Percentiles rank a stretch among this genome's conserved stretches.
Conservation (phyloP, 352 stramenopile species). For the Pythium angustatum region DNA sequence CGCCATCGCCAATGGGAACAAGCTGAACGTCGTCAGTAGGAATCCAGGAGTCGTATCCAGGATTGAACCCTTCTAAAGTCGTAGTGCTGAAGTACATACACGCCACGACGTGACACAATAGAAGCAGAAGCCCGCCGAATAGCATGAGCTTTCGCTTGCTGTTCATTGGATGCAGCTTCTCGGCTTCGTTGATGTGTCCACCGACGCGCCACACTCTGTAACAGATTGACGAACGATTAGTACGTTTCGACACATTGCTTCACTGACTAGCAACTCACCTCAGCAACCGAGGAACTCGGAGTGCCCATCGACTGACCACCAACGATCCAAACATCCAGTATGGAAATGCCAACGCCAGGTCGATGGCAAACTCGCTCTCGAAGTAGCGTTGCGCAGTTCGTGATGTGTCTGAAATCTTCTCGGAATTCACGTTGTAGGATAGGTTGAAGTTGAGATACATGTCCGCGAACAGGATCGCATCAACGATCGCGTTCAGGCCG, state of each 20-base stretch:
- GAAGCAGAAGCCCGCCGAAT: background rate
- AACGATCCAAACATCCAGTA: slow-evolving; percentile 35
- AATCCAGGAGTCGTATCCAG: background rate
- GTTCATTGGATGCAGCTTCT: slow-evolving; percentile 1
- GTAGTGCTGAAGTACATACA: background rate
- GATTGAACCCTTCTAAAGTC: background rate
- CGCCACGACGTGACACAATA: background rate
- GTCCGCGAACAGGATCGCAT: slow-evolving; percentile 38
- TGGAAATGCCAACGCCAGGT: slow-evolving; percentile 49
- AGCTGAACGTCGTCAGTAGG: slow-evolving; percentile 18
- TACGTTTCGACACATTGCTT: background rate
- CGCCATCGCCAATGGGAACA: slow-evolving; percentile 1
- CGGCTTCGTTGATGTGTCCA: background rate
- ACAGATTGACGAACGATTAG: background rate
- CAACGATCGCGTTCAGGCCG: slow-evolving; percentile 34
- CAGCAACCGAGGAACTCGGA: slow-evolving; percentile 1
- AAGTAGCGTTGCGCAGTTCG: slow-evolving; percentile 48
- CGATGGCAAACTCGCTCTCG: slow-evolving; percentile 36
- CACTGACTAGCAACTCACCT: background rate
- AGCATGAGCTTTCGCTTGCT: background rate
- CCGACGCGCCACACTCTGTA: background rate
- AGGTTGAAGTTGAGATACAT: slow-evolving; percentile 65
- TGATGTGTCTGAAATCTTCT: slow-evolving; percentile 53
- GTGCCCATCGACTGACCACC: background rate
- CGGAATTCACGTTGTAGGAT: slow-evolving; percentile 47